Conservation (phyloP, 768 basidiomycete species). For the Tylopilus subfusipes region DNA sequence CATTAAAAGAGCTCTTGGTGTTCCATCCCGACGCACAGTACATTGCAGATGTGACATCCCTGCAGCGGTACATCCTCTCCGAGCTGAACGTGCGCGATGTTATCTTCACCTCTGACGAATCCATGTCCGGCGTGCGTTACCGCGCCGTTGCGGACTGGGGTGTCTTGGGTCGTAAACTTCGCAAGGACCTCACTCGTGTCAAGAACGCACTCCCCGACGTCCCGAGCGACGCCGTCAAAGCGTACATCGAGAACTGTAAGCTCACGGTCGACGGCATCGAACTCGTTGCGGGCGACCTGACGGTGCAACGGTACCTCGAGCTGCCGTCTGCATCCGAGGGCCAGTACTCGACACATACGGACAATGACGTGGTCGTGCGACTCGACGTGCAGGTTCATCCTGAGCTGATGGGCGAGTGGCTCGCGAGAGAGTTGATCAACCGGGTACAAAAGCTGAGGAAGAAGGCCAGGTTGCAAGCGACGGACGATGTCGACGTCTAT, state of each 20-base stretch:
- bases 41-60: conserved; percentile 77
- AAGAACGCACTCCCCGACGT: conserved; percentile 82
- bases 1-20: conserved; percentile 86
- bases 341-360: conserved; percentile 79
- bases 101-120: conserved; percentile 86
- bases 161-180: conserved; percentile 89
- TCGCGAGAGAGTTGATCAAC: conserved; percentile 86
- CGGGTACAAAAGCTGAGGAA: conserved; percentile 94
- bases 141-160: conserved; percentile 92
- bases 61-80: conserved; percentile 86
- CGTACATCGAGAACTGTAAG: conserved; percentile 68
- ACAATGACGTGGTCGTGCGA: conserved; percentile 92
- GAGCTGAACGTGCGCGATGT: conserved; percentile 95
- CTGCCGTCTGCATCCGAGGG: conserved; percentile 56
- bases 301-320: conserved; percentile 89
- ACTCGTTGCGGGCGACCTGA: conserved; percentile 85
- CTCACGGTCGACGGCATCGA: conserved; percentile 87
- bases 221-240: conserved; percentile 78
- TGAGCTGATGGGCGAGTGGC: conserved; percentile 83
- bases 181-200: conserved; percentile 87
- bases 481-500: conserved; percentile 89
- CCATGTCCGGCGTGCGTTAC: conserved; percentile 82
- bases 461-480: conserved; percentile 91
- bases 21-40: conserved; percentile 88
- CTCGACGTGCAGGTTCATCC: conserved; percentile 87